Evolutionary conservation across 1,139 yeast genomes (phyloP), one percentile per base, ranked within the genome.

Genomic region (Meyerozyma elateridarum): DNA sequence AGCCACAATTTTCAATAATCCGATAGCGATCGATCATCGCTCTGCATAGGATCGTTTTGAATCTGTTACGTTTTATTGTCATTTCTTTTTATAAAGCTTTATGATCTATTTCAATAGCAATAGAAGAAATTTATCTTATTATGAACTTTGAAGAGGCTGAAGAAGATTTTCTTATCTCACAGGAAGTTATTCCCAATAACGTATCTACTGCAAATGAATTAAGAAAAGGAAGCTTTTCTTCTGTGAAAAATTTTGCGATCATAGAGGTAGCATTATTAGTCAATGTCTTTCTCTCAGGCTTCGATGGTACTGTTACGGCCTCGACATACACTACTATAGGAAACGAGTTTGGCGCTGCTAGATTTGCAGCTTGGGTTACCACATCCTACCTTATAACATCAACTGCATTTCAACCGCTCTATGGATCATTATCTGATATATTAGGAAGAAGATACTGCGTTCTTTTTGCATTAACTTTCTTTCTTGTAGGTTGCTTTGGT

Each of bases 381-480:
- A 55, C 69, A 3, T 57, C 66, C 6, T 65, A 64, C 36, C 39
- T 57, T 26, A 47, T 57, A 31, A 52, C 61, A 8, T 45, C 57
- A 11, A 54, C 61, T 3, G 59, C 60, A 4, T 54, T 54, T 39
- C 62, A 52, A 33, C 59, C 59, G 8, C 40, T 73, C 15, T 74
- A 71, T 38, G 79, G 79, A 8, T 66, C 73, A 30, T 51, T 73
- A 12, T 67, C 76, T 4, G 79, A 73, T 39, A 56, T 75, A n/a
- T 56, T 73, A 24, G 79, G 79, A 1, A 49, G 82, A 32, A 68
- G 69, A 36, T 33, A 32, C 11, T 52, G 57, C 38, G 42, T 51
- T 9, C 38, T 48, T 18, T 52, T 53, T 39, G 55, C 59, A 5
- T 43, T 48, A 26, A 29, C 36, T 4, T 32, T 41, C 9, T 54